A percentile compares a stretch with the other conserved stretches of the same genome.
These are phyloP conservation scores for Sporothrix brunneoviolacea DNA, from an alignment of 2,329 filamentous ascomycete species.

Conservation along the genomic window DNA sequence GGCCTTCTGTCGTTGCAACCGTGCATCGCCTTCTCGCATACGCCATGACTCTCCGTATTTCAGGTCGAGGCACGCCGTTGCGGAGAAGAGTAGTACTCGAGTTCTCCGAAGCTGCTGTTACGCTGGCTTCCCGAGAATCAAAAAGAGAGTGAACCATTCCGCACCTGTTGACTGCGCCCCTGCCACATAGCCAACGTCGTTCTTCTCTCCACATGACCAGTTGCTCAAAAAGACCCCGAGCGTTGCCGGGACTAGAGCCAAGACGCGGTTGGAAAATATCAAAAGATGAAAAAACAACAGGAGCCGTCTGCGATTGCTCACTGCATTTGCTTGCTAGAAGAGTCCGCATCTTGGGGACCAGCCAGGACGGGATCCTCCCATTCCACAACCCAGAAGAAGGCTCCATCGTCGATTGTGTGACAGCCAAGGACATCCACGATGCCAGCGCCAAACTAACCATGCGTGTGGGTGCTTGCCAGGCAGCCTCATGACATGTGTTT, in stretches of 20 bases:
- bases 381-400: constrained; percentile 14
- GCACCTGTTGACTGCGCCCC: not conserved
- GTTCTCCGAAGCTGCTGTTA: constrained; percentile 13
- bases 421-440: constrained; percentile 10
- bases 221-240: constrained; percentile 10
- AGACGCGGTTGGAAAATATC: not conserved
- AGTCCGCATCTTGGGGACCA: constrained; percentile 27
- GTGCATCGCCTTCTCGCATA: not conserved
- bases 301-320: constrained; percentile 34
- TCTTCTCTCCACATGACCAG: not conserved
- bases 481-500: constrained; percentile 32
- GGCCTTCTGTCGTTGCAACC: constrained; percentile 12
- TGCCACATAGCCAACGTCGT: constrained; percentile 1
- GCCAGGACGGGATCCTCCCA: constrained; percentile 17
- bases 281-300: not conserved
- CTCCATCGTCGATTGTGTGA: constrained; percentile 5
- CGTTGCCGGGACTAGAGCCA: not conserved
- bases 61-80: not conserved
- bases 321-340: constrained; percentile 41
- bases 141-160: not conserved
- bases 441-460: constrained; percentile 11
- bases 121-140: constrained; percentile 2
- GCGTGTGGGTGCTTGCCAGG: constrained; percentile 46
- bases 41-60: not conserved
- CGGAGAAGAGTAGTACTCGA: not conserved